A percentile compares a stretch with the other conserved stretches of the same genome.
These are phyloP conservation scores for Pseudozyma sp. DNA, from an alignment of 1,284 basidiomycete species.

Conservation along the genomic window DNA sequence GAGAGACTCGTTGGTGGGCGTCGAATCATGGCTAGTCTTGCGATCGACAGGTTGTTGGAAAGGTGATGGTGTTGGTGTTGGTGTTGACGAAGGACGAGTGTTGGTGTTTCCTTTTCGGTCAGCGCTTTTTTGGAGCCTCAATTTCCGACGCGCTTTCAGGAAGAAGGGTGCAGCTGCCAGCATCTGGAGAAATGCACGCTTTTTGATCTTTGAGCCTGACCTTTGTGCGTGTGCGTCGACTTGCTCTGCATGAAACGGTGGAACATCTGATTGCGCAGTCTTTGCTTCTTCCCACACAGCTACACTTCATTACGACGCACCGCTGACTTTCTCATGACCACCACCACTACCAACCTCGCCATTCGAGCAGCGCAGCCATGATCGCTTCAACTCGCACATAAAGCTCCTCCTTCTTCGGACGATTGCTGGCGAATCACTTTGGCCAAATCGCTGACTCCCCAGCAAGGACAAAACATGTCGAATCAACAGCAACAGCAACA, in stretches of 20 bases:
- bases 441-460: background rate
- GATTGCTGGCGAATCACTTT: background rate
- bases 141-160: background rate
- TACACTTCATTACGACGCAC: background rate
- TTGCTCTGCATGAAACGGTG: conserved; percentile 11
- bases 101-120: background rate
- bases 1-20: conserved; percentile 38
- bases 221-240: background rate
- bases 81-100: conserved; percentile 1
- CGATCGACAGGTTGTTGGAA: background rate
- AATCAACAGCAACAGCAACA: conserved; percentile 15
- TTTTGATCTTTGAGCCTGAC: conserved; percentile 1
- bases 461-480: conserved; percentile 23
- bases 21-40: conserved; percentile 26
- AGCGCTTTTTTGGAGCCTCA: background rate
- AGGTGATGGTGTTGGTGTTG: background rate
- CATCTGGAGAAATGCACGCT: background rate
- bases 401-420: background rate
- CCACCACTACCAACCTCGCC: background rate
- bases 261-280: background rate
- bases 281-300: background rate
- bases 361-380: conserved; percentile 15
- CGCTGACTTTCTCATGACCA: background rate
- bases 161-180: too few species aligned
- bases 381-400: conserved; percentile 7